Evolutionary conservation across 805 yeast genomes (phyloP), one percentile per base, ranked within the genome.

Genomic region (Metschnikowia aberdeeniae): DNA sequence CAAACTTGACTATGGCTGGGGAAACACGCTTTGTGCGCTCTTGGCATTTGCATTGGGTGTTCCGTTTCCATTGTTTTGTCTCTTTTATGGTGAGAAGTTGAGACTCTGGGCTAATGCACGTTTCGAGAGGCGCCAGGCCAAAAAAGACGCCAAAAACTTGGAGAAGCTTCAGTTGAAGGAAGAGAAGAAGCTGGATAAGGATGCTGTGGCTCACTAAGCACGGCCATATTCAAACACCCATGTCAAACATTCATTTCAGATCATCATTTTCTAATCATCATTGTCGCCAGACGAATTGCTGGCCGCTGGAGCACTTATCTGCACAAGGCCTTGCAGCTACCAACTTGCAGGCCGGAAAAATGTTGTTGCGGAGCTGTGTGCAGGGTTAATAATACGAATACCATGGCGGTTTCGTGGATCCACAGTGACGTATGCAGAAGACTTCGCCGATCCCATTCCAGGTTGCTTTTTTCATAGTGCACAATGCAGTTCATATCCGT

Each of bases 1-100:
- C 37, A 61, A 47, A 8, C 60, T 84, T 36, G 82, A 83, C 17
- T 81, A 81, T 53, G 87, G 86, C 5, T 83, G 88, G 89, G 86
- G 86, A 20, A 77, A 78, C 57, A 76, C 86, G 0, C 58, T 84
- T 54, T 78, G 81, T 60, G 89, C 76, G 0, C 67, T 81, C 34
- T 61, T 82, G 40, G 82, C 77, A 7, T 48, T 81, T 12, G 73
- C 72, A 1, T 65, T 82, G 42, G 86, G 88, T 8, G 63, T 82
- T n/a, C 89, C 89, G 2, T 78, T 78, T 67, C 89, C 89, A 3
- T 56, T 81, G 12, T 72, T 78, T 46, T 79, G 84, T 31, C 68
- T 70, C 44, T 64, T 68, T 42, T 72, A 77, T 42, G 89, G 89
- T 10, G 82, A 78, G 53, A 62, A 68, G 22, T 59, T 82, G 50